Evolutionary conservation across 148 eudicot species (phyloP).

Genomic region (Chenopodium formosanum): DNA sequence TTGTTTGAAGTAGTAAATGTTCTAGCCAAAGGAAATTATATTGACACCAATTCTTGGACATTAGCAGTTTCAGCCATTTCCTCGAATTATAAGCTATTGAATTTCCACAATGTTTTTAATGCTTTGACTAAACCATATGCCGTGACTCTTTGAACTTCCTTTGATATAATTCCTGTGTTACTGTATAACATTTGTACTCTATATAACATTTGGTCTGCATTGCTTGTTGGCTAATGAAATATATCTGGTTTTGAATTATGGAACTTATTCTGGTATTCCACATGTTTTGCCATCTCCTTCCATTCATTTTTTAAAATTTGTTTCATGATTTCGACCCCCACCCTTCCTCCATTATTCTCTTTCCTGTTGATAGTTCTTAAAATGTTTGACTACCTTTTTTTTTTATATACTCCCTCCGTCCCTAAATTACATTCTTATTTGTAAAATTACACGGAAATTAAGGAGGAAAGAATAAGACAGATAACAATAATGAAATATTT

Average conservation of each 20-base stretch:
- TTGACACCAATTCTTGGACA: constrained; percentile 52
- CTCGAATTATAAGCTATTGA: constrained; percentile 19
- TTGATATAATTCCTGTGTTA: neutral
- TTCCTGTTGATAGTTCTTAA: neutral
- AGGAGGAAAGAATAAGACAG: too few species aligned
- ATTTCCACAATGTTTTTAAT: constrained; percentile 32
- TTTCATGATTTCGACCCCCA: neutral
- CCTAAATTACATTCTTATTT: too few species aligned
- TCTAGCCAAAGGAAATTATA: constrained; percentile 43
- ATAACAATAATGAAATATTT: too few species aligned
- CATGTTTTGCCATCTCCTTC: neutral
- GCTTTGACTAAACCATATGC: constrained; percentile 19
- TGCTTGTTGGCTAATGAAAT: neutral
- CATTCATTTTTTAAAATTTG: neutral
- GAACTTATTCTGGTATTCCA: neutral
- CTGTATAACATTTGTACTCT: neutral
- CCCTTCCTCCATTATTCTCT: neutral
- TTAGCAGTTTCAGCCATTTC: constrained; percentile 39
- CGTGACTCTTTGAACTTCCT: neutral
- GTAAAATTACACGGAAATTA: too few species aligned
- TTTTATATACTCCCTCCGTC: too few species aligned
- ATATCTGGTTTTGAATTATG: neutral
- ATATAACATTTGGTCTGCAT: neutral
- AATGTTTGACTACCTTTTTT: neutral
- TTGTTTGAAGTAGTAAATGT: constrained; percentile 40